A percentile compares a stretch with the other conserved stretches of the same genome.
phyloP scores from a whole-genome alignment of 805 yeast genomes.

The Yarrowia osloensis region DNA sequence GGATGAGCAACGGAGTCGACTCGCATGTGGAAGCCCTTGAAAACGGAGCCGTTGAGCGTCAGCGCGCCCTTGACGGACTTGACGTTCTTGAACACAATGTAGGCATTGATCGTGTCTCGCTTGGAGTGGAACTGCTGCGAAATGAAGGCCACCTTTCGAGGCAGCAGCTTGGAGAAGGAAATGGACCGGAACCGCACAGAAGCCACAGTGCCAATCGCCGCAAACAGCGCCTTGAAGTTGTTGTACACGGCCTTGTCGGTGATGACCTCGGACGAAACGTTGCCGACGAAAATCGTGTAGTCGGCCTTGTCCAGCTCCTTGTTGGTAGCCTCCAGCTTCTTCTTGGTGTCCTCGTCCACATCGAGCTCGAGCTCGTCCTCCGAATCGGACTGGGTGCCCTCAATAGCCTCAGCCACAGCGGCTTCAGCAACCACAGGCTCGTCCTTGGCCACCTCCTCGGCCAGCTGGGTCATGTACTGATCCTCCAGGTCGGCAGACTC shows the following conservation, averaged over 20 bases:
- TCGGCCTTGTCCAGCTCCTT: constrained; percentile 82
- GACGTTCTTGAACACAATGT: constrained; percentile 67
- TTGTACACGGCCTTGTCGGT: constrained; percentile 62
- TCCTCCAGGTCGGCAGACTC: constrained; percentile 57
- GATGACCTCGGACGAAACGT: constrained; percentile 66
- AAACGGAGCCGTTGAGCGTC: constrained; percentile 64
- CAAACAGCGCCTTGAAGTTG: constrained; percentile 64
- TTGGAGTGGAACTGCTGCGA: constrained; percentile 73
- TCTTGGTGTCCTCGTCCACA: constrained; percentile 40
- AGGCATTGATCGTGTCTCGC: constrained; percentile 83
- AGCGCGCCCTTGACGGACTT: constrained; percentile 51
- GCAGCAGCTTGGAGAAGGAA: constrained; percentile 82
- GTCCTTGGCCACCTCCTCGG: constrained; percentile 44
- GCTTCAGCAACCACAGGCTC: constrained; percentile 28
- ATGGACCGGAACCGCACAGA: constrained; percentile 91
- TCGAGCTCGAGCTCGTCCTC: constrained; percentile 36
- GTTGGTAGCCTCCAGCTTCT: constrained; percentile 53
- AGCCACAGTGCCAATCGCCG: constrained; percentile 53
- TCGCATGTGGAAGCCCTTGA: constrained; percentile 74
- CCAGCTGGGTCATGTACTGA: constrained; percentile 54
- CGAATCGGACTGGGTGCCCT: constrained; percentile 37
- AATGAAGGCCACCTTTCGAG: constrained; percentile 88
- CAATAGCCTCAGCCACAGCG: no score
- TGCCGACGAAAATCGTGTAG: constrained; percentile 85
- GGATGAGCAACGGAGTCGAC: constrained; percentile 96